Base-by-base conservation (phyloP, 148 eudicot genomes). In the Rhododendron ferrugineum region DNA sequence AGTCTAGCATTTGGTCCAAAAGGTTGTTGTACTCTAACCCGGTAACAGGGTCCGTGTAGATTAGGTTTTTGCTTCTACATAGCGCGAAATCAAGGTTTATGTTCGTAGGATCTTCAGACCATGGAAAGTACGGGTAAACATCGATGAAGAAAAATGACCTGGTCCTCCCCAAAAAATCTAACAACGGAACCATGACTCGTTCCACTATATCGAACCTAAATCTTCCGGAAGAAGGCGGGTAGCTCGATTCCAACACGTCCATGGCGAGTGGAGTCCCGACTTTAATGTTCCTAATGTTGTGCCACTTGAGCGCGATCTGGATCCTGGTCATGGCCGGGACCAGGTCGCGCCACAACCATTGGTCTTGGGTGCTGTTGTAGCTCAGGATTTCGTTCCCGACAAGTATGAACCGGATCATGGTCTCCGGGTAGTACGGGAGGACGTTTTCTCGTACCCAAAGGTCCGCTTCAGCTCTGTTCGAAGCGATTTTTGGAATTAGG, bases 1-100 rank as follows among this genome's bases (percentile, higher is more conserved):
- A 93, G 52, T 96, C 98, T 0, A 96, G 60, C 97, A 94, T 93
- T 74, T 96, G 98, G 78, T 96, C 98, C 1, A 96, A 89, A 47
- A 93, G 90, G 80, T 93, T 94, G 8, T 90, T 92, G 92, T 96
- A 96, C 3, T 60, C 34, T n/a, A 94, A 86, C 15, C 93, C 90
- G 46, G 84, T 92, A 0, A 44, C 74, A 0, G 94, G 94, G 72
- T 96, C 98, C 13, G 84, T 85, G 66, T 93, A 91, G 1, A 90
- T 84, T 37, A 77, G 44, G 34, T 83, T 87, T 23, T 80, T 86
- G 18, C 87, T 87, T 66, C 58, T 81, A 11, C 94, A 86, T 44
- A 96, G 70, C 1, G 94, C 93, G 54, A 84, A 93, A 80, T 94
- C 90, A 6, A 96, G 91, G 87, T 83, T 85, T 2, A 93, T 93